phyloP scores from a whole-genome alignment of 306 rosid genomes.

The Castanopsis chinensis region DNA sequence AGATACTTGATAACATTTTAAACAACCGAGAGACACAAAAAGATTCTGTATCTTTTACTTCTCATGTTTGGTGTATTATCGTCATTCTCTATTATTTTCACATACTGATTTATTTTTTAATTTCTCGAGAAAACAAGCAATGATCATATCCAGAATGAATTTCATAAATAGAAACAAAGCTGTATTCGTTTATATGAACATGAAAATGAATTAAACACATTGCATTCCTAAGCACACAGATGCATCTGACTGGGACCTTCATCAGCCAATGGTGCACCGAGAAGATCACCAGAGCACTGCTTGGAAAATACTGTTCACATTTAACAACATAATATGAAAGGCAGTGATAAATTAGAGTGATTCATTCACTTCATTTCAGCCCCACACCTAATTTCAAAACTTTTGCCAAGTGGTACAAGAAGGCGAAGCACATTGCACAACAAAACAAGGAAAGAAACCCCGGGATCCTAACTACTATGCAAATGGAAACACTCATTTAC shows the following conservation, averaged over 20 bases:
- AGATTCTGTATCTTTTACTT: background rate
- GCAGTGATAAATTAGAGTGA: background rate
- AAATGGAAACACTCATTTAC: background rate
- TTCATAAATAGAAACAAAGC: background rate
- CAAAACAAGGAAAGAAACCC: background rate
- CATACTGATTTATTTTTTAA: background rate
- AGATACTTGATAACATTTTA: background rate
- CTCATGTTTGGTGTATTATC: background rate
- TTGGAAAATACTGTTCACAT: background rate
- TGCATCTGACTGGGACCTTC: background rate
- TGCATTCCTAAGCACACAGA: background rate
- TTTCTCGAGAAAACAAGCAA: background rate
- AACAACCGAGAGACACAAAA: background rate
- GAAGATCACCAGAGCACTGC: background rate
- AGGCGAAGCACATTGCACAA: background rate
- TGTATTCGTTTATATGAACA: background rate
- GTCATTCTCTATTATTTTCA: background rate
- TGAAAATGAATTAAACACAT: background rate
- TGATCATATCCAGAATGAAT: background rate
- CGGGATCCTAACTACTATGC: background rate
- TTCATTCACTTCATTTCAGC: background rate
- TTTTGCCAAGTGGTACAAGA: background rate
- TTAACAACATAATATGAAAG: background rate
- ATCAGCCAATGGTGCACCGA: background rate
- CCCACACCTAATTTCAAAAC: background rate